A percentile compares a stretch with the other conserved stretches of the same genome.
phyloP scores from a whole-genome alignment of 495 filamentous ascomycete species.

The Diplogelasinospora grovesii region DNA sequence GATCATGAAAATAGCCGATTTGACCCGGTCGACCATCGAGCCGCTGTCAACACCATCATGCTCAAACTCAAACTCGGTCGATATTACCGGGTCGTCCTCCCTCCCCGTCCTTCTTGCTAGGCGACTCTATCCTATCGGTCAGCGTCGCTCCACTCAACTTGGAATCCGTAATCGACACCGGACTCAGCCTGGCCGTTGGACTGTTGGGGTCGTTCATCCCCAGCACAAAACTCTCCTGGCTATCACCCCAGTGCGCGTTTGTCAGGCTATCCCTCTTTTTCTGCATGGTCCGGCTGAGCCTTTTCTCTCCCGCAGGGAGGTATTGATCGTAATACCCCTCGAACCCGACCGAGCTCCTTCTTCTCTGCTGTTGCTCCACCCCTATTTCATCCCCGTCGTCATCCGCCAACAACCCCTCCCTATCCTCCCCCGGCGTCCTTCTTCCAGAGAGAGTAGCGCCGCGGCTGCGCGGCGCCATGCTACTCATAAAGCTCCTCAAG shows the following conservation, averaged over 20 bases:
- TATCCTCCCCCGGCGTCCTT: conserved; percentile 1
- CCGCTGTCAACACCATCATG: background rate
- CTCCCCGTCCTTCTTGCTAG: background rate
- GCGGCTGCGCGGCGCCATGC: conserved; percentile 17
- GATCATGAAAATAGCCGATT: no score
- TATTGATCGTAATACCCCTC: conserved; percentile 23
- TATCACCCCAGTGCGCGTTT: conserved; percentile 12
- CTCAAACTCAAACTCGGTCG: background rate
- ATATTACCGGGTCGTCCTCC: background rate
- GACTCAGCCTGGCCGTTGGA: conserved; percentile 21
- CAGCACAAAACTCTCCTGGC: conserved; percentile 23
- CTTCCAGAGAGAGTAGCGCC: no score
- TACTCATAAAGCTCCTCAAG: conserved; percentile 23
- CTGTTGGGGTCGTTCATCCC: conserved; percentile 23
- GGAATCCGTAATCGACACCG: conserved; percentile 16
- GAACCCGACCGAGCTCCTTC: conserved; percentile 17
- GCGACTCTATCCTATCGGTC: background rate
- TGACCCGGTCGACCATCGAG: no score
- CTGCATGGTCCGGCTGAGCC: conserved; percentile 5
- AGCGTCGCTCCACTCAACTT: conserved; percentile 7
- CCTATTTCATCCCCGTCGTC: background rate
- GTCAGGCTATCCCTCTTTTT: conserved; percentile 1
- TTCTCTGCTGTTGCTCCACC: conserved; percentile 3
- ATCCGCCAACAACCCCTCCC: conserved; percentile 7
- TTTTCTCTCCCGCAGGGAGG: conserved; percentile 4